Base-by-base conservation (phyloP, 176 grass and related monocot genomes). In the Areca catechu region DNA sequence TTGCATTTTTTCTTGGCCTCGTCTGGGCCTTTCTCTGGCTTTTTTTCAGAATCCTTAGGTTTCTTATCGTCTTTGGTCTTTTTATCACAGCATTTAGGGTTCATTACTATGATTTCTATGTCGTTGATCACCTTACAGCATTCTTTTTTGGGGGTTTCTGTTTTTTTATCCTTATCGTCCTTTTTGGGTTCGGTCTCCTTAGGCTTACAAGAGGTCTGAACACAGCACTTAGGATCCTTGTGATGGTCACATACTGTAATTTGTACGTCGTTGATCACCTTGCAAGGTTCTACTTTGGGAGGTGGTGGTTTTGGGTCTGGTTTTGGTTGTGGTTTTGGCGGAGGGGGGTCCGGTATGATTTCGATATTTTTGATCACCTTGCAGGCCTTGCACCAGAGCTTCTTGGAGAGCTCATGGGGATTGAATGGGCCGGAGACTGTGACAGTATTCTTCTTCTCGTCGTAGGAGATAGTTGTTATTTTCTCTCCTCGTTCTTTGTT, bases 351-450 rank as follows among this genome's bases (percentile, higher is more conserved):
- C 1, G 19, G n/a, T 28, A 56, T 57, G 19, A 78, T 54, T 21
- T 56, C 55, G 64, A 88, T 79, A 24, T 69, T 53, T 65, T 65
- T 76, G 71, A 82, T 79, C 20, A 52, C 68, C 20, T 62, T 52
- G 57, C 66, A n/a, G 5, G 79, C 79, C 50, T 79, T 72, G 80
- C 76, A 88, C 54, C 53, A 7, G 4, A 83, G 67, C 62, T 73
- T 88, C 50, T 18, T 50, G 7, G 54, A 65, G 21, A 88, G 37
- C 30, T 64, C 52, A 10, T 17, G 16, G 7, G 69, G 51, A 49
- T 80, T 61, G 29, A 89, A 89, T 0, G 48, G 15, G 0, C 85
- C 85, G 1, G 22, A 17, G 55, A 89, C 7, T 4, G 50, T 67
- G 22, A 89, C 50, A 5, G 15, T 63, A 60, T 77, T 77, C 5